These are phyloP conservation scores for Aspergillus hiratsukae DNA, from an alignment of 2,329 filamentous ascomycete species.

Conservation along the genomic window DNA sequence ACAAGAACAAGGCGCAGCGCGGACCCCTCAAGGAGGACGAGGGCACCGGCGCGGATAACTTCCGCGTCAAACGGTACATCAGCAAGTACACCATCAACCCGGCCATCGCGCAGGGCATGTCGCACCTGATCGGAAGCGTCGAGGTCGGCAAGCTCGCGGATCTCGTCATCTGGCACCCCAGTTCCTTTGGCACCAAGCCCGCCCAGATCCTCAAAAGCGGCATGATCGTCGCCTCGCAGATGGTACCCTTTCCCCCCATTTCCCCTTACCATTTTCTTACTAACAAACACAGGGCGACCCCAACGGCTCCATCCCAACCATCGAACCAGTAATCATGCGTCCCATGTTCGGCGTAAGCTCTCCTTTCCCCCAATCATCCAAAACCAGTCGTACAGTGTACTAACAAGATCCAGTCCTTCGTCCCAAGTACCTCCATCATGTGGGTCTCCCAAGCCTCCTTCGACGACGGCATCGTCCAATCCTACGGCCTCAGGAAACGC, in stretches of 20 bases:
- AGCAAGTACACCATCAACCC: slow-evolving; percentile 97
- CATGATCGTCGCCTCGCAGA: slow-evolving; percentile 75
- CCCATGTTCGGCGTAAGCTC: slow-evolving; percentile 70
- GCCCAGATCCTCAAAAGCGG: slow-evolving; percentile 78
- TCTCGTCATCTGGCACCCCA: slow-evolving; percentile 79
- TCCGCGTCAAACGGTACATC: slow-evolving; percentile 85
- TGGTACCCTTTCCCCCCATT: slow-evolving; percentile 53
- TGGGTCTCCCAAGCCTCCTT: slow-evolving; percentile 77
- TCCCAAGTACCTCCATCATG: slow-evolving; percentile 68
- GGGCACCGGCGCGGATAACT: slow-evolving; percentile 78
- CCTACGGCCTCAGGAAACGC: slow-evolving; percentile 72
- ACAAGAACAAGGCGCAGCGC: slow-evolving; percentile 90
- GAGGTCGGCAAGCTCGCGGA: slow-evolving; percentile 90
- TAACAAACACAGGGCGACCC: slow-evolving; percentile 59
- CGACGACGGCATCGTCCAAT: slow-evolving; percentile 59
- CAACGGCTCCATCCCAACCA: slow-evolving; percentile 79
- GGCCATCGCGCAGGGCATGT: slow-evolving; percentile 84
- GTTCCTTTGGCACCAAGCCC: slow-evolving; percentile 84
- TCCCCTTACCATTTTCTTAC: not conserved
- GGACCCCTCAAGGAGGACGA: slow-evolving; percentile 73
- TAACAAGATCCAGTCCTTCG: slow-evolving; percentile 45
- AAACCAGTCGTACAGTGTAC: not conserved
- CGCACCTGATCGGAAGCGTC: slow-evolving; percentile 77
- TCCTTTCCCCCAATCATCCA: not conserved
- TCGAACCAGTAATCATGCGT: slow-evolving; percentile 77